Base-by-base conservation (phyloP, 768 basidiomycete genomes). In the Leucosporidium creatinivorum region DNA sequence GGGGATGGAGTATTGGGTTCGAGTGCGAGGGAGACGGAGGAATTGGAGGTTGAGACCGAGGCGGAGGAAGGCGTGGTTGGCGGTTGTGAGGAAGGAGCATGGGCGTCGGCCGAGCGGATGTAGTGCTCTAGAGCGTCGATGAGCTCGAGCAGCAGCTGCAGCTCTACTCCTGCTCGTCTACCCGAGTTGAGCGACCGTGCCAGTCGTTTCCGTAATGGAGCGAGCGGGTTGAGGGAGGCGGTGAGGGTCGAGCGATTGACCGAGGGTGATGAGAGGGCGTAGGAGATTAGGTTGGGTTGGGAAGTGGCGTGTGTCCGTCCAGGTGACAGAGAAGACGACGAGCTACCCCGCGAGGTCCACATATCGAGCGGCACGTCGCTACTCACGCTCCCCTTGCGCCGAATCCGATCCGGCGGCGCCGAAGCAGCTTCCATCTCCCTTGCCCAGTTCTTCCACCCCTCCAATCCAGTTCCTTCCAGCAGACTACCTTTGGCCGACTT, bases 91-190 rank as follows among this genome's bases (percentile, higher is more conserved):
- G 39, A 13, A 44, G 39, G 39, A 44, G 39, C 8, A 15, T 44
- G 39, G 39, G 39, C 39, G 39, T 44, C 39, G 39, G 39, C 39
- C 6, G 39, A 44, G 39, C 39, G 39, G 25, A 72, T 64, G 51
- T 65, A 69, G 59, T 63, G 39, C 30, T 72, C 70, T 30, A 72
- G 62, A 1, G 70, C 70, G 36, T 72, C 70, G 59, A 72, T 28
- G 44, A 72, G 65, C 51, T 72, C 70, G 62, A 72, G 55, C 6
- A 72, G 18, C 6, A 72, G 64, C 62, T 72, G 70, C 0, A 69
- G 59, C 44, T 72, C 70, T n/a, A 68, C 58, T 23, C 55, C 52
- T 0, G 68, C 36, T 4, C 52, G 33, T 2, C 59, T 54, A 0
- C 62, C 31, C 12, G 26, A 25, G 1, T 48, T n/a, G 39, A 72